Conservation (phyloP, 2,329 filamentous ascomycete species). For the Pestalotiopsis sp. region DNA sequence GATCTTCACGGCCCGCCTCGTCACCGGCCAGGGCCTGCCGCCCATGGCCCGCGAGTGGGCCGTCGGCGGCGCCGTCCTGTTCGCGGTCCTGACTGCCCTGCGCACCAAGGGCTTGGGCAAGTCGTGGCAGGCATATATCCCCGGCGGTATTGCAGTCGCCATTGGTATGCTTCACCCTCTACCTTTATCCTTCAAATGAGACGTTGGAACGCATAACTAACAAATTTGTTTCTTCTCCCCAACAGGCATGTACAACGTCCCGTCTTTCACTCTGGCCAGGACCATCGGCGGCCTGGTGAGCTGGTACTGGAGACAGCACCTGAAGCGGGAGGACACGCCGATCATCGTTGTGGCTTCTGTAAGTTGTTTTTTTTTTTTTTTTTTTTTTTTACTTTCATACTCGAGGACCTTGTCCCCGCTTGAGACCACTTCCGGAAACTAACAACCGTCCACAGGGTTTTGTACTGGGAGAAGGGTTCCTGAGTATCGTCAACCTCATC, state of each 20-base stretch:
- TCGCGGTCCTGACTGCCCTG: conserved; percentile 70
- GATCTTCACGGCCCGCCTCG: conserved; percentile 93
- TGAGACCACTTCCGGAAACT: background rate
- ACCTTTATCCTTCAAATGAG: background rate
- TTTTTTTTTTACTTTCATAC: too few relatives aligned
- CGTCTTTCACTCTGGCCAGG: conserved; percentile 89
- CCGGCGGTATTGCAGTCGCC: conserved; percentile 93
- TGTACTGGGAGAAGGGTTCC: conserved; percentile 87
- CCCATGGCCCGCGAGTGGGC: conserved; percentile 83
- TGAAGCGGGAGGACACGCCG: conserved; percentile 65
- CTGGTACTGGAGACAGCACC: conserved; percentile 74
- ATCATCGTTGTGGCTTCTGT: conserved; percentile 85
- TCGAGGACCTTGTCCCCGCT: too few relatives aligned
- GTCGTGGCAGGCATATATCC: conserved; percentile 76
- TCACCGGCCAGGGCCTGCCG: conserved; percentile 88
- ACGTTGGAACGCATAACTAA: background rate
- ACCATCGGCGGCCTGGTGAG: conserved; percentile 75
- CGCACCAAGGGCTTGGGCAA: conserved; percentile 62
- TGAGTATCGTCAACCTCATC: conserved; percentile 87
- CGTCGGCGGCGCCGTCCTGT: conserved; percentile 72
- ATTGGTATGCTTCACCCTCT: conserved; percentile 62
- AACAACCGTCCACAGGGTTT: conserved; percentile 61
- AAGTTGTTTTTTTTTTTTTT: too few relatives aligned
- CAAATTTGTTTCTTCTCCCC: background rate
- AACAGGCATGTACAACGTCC: conserved; percentile 93